These are phyloP conservation scores for Stenocarpella maydis DNA, from an alignment of 2,329 filamentous ascomycete genomes.

Conservation along the genomic window DNA sequence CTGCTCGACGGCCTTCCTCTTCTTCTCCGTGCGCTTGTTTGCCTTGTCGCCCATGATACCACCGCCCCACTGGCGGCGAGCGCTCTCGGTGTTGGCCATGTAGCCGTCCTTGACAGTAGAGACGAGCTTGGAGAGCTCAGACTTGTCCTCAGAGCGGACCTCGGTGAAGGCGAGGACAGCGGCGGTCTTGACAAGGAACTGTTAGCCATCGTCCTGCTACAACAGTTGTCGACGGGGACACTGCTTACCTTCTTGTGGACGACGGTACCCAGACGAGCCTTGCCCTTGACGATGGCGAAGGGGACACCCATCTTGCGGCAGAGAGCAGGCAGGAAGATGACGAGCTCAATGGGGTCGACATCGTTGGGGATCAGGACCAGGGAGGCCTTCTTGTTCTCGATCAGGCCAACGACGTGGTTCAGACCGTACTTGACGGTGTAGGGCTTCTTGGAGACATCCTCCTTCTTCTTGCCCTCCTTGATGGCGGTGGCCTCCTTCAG, in stretches of 20 bases:
- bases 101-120: conserved; percentile 98
- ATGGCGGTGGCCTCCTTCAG: conserved; percentile 98
- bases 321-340: conserved; percentile 98
- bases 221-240: not conserved
- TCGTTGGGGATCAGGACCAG: conserved; percentile 99
- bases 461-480: conserved; percentile 99
- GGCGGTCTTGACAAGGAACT: conserved; percentile 72
- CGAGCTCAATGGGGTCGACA: conserved; percentile 99
- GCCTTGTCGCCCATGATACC: conserved; percentile 99
- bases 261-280: conserved; percentile 97
- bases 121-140: conserved; percentile 95
- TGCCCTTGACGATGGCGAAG: conserved; percentile 99
- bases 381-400: conserved; percentile 99
- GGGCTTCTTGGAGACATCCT: conserved; percentile 99
- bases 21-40: conserved; percentile 78
- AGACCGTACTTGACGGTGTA: conserved; percentile 99
- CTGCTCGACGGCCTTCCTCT: conserved; percentile 90
- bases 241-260: conserved; percentile 94
- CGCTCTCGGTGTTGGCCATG: conserved; percentile 92
- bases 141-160: conserved; percentile 98
- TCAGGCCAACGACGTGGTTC: conserved; percentile 97
- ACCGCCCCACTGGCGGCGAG: conserved; percentile 96
- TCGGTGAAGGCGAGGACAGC: conserved; percentile 96
- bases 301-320: conserved; percentile 99
- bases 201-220: not conserved